phyloP scores from a whole-genome alignment of 2,329 filamentous ascomycete species.

The Cordyceps sp. region DNA sequence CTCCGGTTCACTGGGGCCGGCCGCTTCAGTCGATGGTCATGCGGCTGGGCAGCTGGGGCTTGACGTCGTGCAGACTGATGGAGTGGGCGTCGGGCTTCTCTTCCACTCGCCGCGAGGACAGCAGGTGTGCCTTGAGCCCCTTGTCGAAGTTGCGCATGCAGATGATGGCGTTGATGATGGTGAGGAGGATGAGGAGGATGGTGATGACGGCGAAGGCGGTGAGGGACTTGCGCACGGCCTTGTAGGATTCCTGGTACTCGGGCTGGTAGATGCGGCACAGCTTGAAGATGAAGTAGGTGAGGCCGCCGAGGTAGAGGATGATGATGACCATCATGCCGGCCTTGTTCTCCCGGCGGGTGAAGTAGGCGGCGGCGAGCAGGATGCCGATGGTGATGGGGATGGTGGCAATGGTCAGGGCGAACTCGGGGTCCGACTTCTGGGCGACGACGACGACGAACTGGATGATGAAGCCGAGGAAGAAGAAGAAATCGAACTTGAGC shows the following conservation, averaged over 20 bases:
- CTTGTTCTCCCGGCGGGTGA: slow-evolving; percentile 69
- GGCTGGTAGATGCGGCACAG: slow-evolving; percentile 84
- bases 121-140: slow-evolving; percentile 76
- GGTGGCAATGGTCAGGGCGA: slow-evolving; percentile 72
- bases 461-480: slow-evolving; percentile 96
- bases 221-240: slow-evolving; percentile 66
- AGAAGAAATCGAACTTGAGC: slow-evolving; percentile 99
- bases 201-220: slow-evolving; percentile 92
- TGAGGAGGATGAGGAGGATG: slow-evolving; percentile 72
- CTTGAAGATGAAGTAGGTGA: slow-evolving; percentile 97
- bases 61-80: slow-evolving; percentile 39
- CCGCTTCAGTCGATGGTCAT: slow-evolving; percentile 51
- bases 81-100: slow-evolving; percentile 41
- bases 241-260: slow-evolving; percentile 42
- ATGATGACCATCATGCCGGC: slow-evolving; percentile 65
- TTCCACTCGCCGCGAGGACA: slow-evolving; percentile 29
- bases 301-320: slow-evolving; percentile 69
- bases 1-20: no score
- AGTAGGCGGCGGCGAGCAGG: slow-evolving; percentile 68
- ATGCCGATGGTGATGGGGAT: slow-evolving; percentile 85
- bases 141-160: slow-evolving; percentile 85
- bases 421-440: slow-evolving; percentile 51
- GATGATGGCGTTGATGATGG: slow-evolving; percentile 71
- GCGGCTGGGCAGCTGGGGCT: slow-evolving; percentile 33
- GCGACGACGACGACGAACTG: slow-evolving; percentile 92